These are phyloP conservation scores for Gillenia trifoliata DNA, from an alignment of 306 rosid genomes.

Conservation along the genomic window DNA sequence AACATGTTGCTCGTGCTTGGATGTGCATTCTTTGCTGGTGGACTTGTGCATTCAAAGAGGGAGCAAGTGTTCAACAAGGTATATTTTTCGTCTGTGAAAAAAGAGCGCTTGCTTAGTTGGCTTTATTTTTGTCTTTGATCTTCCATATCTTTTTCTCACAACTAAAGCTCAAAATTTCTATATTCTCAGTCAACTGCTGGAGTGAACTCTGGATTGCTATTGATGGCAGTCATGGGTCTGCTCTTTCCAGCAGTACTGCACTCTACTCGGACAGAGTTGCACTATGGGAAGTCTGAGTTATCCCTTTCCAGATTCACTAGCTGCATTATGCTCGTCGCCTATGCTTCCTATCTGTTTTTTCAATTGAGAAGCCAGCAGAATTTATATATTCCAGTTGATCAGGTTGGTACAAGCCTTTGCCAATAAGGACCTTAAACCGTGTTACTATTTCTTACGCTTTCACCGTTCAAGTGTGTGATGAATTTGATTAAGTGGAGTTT, in stretches of 20 bases:
- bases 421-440: background rate
- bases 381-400: slow-evolving; percentile 33
- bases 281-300: slow-evolving; percentile 50
- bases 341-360: slow-evolving; percentile 46
- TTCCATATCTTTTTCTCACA: background rate
- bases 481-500: background rate
- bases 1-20: slow-evolving; percentile 88
- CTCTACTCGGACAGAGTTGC: slow-evolving; percentile 38
- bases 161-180: background rate
- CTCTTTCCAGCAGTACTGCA: slow-evolving; percentile 61
- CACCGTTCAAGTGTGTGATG: background rate
- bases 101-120: background rate
- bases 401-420: slow-evolving; percentile 29
- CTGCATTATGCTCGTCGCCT: slow-evolving; percentile 67
- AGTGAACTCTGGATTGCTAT: slow-evolving; percentile 44
- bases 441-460: background rate
- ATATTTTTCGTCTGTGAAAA: background rate
- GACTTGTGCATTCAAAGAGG: slow-evolving; percentile 51
- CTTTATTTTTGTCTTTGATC: background rate
- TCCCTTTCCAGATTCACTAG: slow-evolving; percentile 73
- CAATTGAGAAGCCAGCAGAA: slow-evolving; percentile 44
- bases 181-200: slow-evolving; percentile 31
- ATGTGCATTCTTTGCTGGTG: slow-evolving; percentile 78
- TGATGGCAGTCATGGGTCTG: slow-evolving; percentile 62
- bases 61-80: slow-evolving; percentile 84